Base-by-base conservation (phyloP, 1,284 basidiomycete genomes). In the Austroboletus niveus region DNA sequence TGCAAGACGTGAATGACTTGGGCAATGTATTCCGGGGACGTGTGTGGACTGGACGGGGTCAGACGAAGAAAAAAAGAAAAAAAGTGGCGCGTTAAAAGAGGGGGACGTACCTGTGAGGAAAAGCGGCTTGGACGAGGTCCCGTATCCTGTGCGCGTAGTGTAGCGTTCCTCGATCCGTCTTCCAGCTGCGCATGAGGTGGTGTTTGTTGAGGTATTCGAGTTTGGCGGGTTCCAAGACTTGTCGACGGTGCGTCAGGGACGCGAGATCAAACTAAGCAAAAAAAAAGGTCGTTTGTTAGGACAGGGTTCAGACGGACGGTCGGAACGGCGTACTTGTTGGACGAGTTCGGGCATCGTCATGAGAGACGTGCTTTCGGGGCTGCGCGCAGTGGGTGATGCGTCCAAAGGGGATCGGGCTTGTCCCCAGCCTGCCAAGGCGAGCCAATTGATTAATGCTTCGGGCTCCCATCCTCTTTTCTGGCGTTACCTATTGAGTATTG, bases 371-470 rank as follows among this genome's bases (percentile, higher is more conserved):
- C 83, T 87, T 47, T 84, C 81, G 1, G 85, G 86, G 6, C 80
- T 79, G 31, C 72, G 70, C 42, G 67, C 55, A 45, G 51, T 57
- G 40, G 56, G 30, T 4, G 58, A 52, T 31, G 63, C 50, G 5
- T 64, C 51, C 8, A 53, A 48, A 22, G 60, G 47, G 1, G 66
- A 58, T 10, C 60, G 52, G 1, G 68, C 49, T 20, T 59, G 54
- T 40, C 92, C 94, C 90, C 94, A 98, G 0, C 97, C 96, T 43
- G 94, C 88, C 22, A 98, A 73, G 1, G 90, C 94, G 4, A 98
- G 79, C 85, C 95, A 98, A 65, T 99, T 99, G 35, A 95, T 71
- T 5, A 99, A 68, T 1, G 95, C 93, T 51, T 84, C 82, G 0
- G 94, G 89, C 67, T 99, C 96, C 82, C 93, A 96, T 0, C 94